Percentiles rank a stretch among this genome's conserved stretches.
Evolutionary conservation across 192 early-diverging fungal species (phyloP).

Genomic region (Coemansia sp.): DNA sequence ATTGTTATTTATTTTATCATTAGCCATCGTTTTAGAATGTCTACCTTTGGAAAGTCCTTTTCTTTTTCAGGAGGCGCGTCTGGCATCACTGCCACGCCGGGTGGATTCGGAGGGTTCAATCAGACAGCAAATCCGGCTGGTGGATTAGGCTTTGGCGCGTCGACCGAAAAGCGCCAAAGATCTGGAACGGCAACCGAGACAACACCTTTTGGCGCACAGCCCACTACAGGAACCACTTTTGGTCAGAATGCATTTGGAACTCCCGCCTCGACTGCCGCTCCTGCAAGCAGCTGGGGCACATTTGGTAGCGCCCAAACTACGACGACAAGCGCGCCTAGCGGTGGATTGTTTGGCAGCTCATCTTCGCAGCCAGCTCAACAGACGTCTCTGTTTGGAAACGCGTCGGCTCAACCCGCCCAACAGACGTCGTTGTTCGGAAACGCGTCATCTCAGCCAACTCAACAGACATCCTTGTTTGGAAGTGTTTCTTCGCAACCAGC

Average conservation of each 20-base stretch:
- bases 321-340: conserved; percentile 4
- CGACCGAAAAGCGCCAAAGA: conserved; percentile 42
- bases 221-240: conserved; percentile 4
- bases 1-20: background rate
- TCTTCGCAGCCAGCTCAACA: background rate
- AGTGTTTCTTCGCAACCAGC: background rate
- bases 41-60: conserved; percentile 43
- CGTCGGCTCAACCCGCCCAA: conserved; percentile 17
- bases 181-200: conserved; percentile 31
- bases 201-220: conserved; percentile 5
- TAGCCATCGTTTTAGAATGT: conserved; percentile 18
- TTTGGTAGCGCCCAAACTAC: conserved; percentile 21
- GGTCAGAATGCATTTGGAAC: conserved; percentile 14
- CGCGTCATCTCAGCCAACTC: conserved; percentile 17
- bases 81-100: conserved; percentile 11
- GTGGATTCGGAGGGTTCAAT: conserved; percentile 35
- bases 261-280: conserved; percentile 4
- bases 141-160: conserved; percentile 30
- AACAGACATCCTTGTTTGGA: conserved; percentile 22
- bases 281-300: conserved; percentile 5
- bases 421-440: conserved; percentile 22
- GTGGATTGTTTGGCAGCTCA: conserved; percentile 30
- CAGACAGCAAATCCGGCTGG: conserved; percentile 17
- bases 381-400: conserved; percentile 20
- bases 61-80: conserved; percentile 42